Conservation (phyloP, 1,284 basidiomycete species). For the Apiotrichum gracile region DNA sequence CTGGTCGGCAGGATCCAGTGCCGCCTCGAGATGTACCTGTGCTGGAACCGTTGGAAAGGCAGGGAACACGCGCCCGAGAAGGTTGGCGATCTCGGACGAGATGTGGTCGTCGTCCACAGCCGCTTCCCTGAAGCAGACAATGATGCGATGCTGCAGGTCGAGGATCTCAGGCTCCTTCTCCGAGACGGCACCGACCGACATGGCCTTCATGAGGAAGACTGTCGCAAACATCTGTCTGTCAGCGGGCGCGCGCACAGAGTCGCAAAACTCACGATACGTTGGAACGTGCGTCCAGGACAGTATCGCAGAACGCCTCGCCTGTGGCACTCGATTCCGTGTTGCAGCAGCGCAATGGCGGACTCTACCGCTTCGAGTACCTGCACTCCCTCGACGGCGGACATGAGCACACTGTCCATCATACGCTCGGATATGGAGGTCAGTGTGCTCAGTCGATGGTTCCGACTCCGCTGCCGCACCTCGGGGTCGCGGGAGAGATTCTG, state of each 20-base stretch:
- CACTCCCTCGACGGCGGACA: not conserved
- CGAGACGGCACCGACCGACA: not conserved
- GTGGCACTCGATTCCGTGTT: not conserved
- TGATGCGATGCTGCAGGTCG: not conserved
- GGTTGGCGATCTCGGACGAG: not conserved
- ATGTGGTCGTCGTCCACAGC: slow-evolving; percentile 2
- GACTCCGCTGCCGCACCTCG: not conserved
- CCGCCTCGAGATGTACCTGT: not conserved
- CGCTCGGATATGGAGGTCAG: not conserved
- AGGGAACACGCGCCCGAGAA: not conserved
- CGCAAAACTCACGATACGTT: not conserved
- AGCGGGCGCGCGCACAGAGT: not conserved
- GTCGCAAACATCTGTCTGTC: slow-evolving; percentile 1
- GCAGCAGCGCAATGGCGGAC: not conserved
- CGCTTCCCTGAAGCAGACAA: not conserved
- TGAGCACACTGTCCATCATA: not conserved
- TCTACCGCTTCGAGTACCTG: not conserved
- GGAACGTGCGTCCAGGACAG: slow-evolving; percentile 1
- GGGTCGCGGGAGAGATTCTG: not conserved
- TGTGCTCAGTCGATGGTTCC: not conserved
- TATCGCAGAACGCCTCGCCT: not conserved
- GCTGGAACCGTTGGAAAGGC: not conserved
- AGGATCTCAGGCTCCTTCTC: not conserved
- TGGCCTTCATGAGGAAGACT: slow-evolving; percentile 6
- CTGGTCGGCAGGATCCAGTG: not conserved